Conservation (phyloP, 169 alveolate species). For the Theileria equi region DNA sequence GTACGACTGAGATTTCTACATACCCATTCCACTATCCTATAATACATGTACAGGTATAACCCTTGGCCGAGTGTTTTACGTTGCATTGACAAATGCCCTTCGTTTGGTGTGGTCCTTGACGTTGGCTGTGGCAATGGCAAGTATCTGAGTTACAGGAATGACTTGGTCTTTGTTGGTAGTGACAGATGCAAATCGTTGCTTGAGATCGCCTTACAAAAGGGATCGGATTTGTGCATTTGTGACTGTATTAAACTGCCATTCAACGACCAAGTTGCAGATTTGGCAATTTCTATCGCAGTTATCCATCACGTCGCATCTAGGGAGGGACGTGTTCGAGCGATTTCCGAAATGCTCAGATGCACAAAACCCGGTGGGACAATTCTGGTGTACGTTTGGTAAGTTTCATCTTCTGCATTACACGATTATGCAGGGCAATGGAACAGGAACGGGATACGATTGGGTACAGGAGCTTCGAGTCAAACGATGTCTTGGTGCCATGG, state of each 20-base stretch:
- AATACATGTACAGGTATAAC: conserved; percentile 78
- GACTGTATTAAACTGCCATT: conserved; percentile 40
- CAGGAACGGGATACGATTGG: conserved; percentile 37
- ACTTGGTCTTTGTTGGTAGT: conserved; percentile 80
- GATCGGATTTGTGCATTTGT: conserved; percentile 4
- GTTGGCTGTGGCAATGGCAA: conserved; percentile 99
- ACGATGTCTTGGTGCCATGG: conserved; percentile 61
- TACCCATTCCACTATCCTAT: neutral
- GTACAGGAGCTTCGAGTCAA: conserved; percentile 38
- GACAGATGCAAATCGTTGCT: conserved; percentile 85
- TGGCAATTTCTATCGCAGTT: conserved; percentile 51
- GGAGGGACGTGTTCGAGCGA: conserved; percentile 19
- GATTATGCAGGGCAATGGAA: conserved; percentile 35
- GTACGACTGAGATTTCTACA: neutral
- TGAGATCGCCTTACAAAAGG: conserved; percentile 71
- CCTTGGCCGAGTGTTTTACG: conserved; percentile 95
- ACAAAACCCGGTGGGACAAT: conserved; percentile 38
- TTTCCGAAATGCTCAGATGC: conserved; percentile 43
- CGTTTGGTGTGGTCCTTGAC: conserved; percentile 87
- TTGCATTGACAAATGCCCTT: conserved; percentile 80
- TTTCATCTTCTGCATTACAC: neutral
- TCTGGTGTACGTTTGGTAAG: conserved; percentile 49
- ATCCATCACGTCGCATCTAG: conserved; percentile 45
- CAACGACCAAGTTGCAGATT: conserved; percentile 20
- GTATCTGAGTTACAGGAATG: conserved; percentile 78